phyloP scores from a whole-genome alignment of 2,329 filamentous ascomycete species.

The Xylaria sp. region DNA sequence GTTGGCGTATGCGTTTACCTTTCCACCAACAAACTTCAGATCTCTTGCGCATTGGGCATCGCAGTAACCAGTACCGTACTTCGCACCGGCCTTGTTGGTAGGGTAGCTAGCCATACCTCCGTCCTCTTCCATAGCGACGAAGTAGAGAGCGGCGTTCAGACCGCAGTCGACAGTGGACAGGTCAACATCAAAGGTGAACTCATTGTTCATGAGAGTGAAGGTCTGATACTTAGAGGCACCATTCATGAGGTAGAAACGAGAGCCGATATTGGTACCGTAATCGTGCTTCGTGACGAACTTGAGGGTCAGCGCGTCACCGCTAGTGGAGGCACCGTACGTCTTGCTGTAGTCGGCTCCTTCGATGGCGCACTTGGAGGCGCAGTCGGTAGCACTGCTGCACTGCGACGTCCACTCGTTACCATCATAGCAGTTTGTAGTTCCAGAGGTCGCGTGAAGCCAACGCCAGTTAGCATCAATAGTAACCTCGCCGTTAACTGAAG shows the following conservation, averaged over 20 bases:
- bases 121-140: constrained; percentile 66
- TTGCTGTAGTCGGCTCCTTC: constrained; percentile 60
- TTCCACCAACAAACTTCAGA: constrained; percentile 65
- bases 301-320: constrained; percentile 60
- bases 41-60: constrained; percentile 61
- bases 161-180: constrained; percentile 70
- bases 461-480: constrained; percentile 66
- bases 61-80: constrained; percentile 67
- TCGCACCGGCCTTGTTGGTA: constrained; percentile 59
- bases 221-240: constrained; percentile 67
- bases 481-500: constrained; percentile 57
- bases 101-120: constrained; percentile 61
- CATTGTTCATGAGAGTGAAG: constrained; percentile 68
- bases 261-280: constrained; percentile 55
- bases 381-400: constrained; percentile 55
- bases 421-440: constrained; percentile 62
- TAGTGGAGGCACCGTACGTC: constrained; percentile 62
- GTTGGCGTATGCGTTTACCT: constrained; percentile 37
- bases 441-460: constrained; percentile 59
- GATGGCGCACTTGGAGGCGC: constrained; percentile 58
- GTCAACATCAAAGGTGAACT: constrained; percentile 74
- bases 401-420: constrained; percentile 55
- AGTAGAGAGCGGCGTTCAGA: constrained; percentile 72
- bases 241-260: constrained; percentile 69
- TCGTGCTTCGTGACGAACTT: constrained; percentile 64